phyloP scores from a whole-genome alignment of 2,329 filamentous ascomycete species.

The Fusarium nodosum region DNA sequence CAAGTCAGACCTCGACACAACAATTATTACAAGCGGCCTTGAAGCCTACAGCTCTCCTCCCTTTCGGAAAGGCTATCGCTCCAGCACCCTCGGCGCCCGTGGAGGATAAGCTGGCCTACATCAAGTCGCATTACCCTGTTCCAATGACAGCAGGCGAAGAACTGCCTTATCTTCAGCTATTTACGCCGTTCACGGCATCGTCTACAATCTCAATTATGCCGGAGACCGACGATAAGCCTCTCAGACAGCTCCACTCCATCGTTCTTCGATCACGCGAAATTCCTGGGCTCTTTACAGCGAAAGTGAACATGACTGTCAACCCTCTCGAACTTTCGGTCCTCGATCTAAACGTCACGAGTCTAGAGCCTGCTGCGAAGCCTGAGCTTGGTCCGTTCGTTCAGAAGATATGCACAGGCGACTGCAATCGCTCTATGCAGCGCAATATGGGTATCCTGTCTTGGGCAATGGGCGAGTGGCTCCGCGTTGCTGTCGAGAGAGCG shows the following conservation, averaged over 20 bases:
- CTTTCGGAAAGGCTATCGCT: conserved; percentile 60
- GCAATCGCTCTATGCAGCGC: conserved; percentile 62
- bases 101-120: conserved; percentile 56
- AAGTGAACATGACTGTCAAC: conserved; percentile 70
- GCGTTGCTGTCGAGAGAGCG: conserved; percentile 71
- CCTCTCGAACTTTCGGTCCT: conserved; percentile 65
- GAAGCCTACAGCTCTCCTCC: conserved; percentile 66
- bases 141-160: conserved; percentile 74
- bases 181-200: conserved; percentile 75
- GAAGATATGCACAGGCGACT: conserved; percentile 56
- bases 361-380: conserved; percentile 69
- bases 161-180: conserved; percentile 77
- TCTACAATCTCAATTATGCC: conserved; percentile 66
- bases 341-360: conserved; percentile 64
- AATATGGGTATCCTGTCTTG: conserved; percentile 74
- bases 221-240: conserved; percentile 49
- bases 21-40: conserved; percentile 63
- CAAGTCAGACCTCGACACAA: conserved; percentile 52
- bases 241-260: conserved; percentile 69
- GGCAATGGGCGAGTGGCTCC: conserved; percentile 78
- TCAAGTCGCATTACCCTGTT: conserved; percentile 74
- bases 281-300: conserved; percentile 69
- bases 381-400: conserved; percentile 71
- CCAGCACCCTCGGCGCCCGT: conserved; percentile 46
- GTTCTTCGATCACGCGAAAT: conserved; percentile 59